A percentile compares a stretch with the other conserved stretches of the same genome.
These are phyloP conservation scores for Neofusicoccum ribis DNA, from an alignment of 2,329 filamentous ascomycete species.

Conservation along the genomic window DNA sequence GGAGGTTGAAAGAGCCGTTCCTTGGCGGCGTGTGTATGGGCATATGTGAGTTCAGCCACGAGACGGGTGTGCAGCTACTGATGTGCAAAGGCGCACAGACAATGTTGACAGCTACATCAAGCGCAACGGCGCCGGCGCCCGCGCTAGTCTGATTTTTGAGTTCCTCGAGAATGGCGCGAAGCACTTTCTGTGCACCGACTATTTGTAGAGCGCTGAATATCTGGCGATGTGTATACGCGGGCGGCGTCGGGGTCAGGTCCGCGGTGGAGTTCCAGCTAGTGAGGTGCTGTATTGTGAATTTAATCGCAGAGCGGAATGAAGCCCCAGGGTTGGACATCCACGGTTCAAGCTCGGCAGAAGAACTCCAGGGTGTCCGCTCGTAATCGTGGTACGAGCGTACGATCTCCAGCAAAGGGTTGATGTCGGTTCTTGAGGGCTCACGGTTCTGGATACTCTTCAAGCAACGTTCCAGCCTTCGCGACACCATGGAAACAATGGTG, in stretches of 20 bases:
- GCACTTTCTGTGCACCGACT: conserved; percentile 61
- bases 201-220: conserved; percentile 62
- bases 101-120: conserved; percentile 69
- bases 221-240: conserved; percentile 72
- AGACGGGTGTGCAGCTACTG: conserved; percentile 37
- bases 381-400: conserved; percentile 61
- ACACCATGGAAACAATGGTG: conserved; percentile 70
- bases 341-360: conserved; percentile 66
- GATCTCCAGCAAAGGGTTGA: conserved; percentile 67
- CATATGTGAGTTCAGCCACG: conserved; percentile 34
- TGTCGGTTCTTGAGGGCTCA: conserved; percentile 66
- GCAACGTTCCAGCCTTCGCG: conserved; percentile 66
- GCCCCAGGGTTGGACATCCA: conserved; percentile 62
- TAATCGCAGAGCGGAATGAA: conserved; percentile 60
- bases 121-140: conserved; percentile 60
- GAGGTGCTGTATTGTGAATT: conserved; percentile 62
- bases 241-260: conserved; percentile 53
- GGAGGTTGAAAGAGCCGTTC: conserved; percentile 51
- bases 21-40: conserved; percentile 29
- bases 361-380: conserved; percentile 62
- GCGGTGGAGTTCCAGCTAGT: conserved; percentile 64
- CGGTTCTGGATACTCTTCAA: conserved; percentile 67
- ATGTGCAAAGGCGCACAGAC: conserved; percentile 63
- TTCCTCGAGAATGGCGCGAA: conserved; percentile 67
- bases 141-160: conserved; percentile 62